Evolutionary conservation across 2,329 filamentous ascomycete genomes (phyloP).

Genomic region (Colletotrichum noveboracense): DNA sequence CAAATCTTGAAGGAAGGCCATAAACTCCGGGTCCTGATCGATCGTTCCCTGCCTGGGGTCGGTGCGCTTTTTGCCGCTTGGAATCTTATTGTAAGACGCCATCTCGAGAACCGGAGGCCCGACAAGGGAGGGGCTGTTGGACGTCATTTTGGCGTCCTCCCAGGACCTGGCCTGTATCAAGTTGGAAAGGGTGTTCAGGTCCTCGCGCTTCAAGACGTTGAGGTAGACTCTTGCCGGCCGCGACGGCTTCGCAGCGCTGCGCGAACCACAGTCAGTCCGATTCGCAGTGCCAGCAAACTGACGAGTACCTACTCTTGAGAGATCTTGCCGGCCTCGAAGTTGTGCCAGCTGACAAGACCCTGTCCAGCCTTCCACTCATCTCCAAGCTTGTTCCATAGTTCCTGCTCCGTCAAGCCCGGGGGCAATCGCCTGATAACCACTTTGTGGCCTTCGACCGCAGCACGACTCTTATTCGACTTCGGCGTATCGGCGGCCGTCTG

Average conservation of each 20-base stretch:
- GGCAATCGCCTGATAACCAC: conserved; percentile 84
- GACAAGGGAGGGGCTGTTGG: conserved; percentile 73
- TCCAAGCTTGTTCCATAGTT: conserved; percentile 76
- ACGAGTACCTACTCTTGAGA: conserved; percentile 75
- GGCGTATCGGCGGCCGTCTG: conserved; percentile 45
- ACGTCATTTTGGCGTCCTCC: conserved; percentile 82
- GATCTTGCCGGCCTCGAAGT: conserved; percentile 71
- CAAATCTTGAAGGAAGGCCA: conserved; percentile 86
- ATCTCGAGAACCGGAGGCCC: conserved; percentile 83
- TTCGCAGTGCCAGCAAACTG: neutral
- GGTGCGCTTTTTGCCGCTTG: conserved; percentile 73
- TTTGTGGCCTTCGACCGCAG: conserved; percentile 73
- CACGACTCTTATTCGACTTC: conserved; percentile 51
- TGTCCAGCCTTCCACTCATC: conserved; percentile 81
- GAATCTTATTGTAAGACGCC: conserved; percentile 82
- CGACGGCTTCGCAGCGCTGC: conserved; percentile 83
- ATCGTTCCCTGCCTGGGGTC: conserved; percentile 93
- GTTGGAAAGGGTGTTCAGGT: conserved; percentile 72
- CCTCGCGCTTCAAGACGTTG: conserved; percentile 74
- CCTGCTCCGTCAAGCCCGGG: conserved; percentile 80
- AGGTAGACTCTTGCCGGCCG: conserved; percentile 82
- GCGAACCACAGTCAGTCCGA: neutral
- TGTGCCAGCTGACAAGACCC: conserved; percentile 85
- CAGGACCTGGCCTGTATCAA: conserved; percentile 73
- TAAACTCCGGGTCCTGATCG: conserved; percentile 95